A percentile compares a stretch with the other conserved stretches of the same genome.
Conservation (phyloP, 306 rosid genomes). For the Sindora glabra region DNA sequence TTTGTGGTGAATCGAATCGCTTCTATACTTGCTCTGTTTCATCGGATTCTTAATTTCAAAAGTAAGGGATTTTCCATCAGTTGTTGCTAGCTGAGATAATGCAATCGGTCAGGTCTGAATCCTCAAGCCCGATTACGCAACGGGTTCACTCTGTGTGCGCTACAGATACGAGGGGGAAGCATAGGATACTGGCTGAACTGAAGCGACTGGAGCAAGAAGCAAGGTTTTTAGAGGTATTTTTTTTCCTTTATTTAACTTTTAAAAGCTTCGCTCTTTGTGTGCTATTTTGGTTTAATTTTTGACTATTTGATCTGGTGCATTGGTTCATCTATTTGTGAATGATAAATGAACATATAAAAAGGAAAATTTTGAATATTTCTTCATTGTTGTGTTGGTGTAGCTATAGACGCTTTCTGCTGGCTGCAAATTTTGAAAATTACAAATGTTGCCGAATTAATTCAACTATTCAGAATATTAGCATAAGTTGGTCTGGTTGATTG, state of each 20-base stretch:
- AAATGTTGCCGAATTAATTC: too few relatives aligned
- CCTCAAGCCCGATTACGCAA: slow-evolving; percentile 45
- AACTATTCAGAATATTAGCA: too few relatives aligned
- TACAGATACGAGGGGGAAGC: slow-evolving; percentile 92
- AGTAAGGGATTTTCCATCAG: slow-evolving; percentile 19
- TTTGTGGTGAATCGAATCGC: slow-evolving; percentile 19
- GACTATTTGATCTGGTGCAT: too few relatives aligned
- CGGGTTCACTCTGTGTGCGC: slow-evolving; percentile 64
- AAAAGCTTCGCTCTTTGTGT: slow-evolving; percentile 4
- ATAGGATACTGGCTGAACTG: slow-evolving; percentile 81
- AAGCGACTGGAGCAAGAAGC: slow-evolving; percentile 90
- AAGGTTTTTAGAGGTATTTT: slow-evolving; percentile 81
- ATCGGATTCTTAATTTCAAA: slow-evolving; percentile 2
- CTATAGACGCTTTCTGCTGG: too few relatives aligned
- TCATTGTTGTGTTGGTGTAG: too few relatives aligned
- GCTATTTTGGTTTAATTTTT: too few relatives aligned
- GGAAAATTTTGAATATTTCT: too few relatives aligned
- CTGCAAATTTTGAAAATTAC: too few relatives aligned
- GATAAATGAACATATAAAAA: too few relatives aligned
- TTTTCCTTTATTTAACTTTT: slow-evolving; percentile 4
- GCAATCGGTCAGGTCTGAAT: slow-evolving; percentile 65
- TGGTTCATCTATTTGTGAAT: too few relatives aligned
- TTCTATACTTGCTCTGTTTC: not conserved
- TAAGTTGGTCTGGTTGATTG: too few relatives aligned
- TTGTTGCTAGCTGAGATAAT: slow-evolving; percentile 36